Evolutionary conservation across 1,284 basidiomycete genomes (phyloP).

Genomic region (Fomitopsis palustris): DNA sequence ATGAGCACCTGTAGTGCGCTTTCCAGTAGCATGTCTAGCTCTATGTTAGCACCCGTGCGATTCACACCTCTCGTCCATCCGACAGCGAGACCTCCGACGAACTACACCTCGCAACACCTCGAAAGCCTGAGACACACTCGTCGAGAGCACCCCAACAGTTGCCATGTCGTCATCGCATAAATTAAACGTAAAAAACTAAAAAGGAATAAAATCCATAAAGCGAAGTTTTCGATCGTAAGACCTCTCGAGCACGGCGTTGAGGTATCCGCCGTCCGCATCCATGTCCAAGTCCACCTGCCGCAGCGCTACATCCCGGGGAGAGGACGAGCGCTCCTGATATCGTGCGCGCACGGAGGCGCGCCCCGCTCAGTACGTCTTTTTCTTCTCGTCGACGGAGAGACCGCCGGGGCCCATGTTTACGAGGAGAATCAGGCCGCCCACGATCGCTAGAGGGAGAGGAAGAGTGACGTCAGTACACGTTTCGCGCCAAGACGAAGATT

Average conservation of each 20-base stretch:
- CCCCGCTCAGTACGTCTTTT: conserved; percentile 75
- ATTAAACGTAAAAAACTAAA: neutral
- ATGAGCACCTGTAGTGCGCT: too few relatives aligned
- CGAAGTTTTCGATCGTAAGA: neutral
- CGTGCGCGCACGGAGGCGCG: neutral
- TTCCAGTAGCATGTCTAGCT: too few relatives aligned
- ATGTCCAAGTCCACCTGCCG: neutral
- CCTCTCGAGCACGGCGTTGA: neutral
- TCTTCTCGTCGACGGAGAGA: conserved; percentile 98
- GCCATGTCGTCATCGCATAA: neutral
- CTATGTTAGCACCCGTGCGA: too few relatives aligned
- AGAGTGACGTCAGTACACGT: conserved; percentile 7
- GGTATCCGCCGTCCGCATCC: neutral
- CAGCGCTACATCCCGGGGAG: neutral
- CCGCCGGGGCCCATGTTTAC: conserved; percentile 99
- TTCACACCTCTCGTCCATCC: too few relatives aligned
- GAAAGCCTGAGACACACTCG: too few relatives aligned
- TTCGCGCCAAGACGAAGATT: neutral
- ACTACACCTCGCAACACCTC: too few relatives aligned
- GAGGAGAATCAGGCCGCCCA: conserved; percentile 94
- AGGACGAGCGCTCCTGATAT: neutral
- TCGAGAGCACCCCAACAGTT: neutral
- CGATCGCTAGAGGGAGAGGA: conserved; percentile 68
- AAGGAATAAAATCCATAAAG: neutral
- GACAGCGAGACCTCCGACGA: too few relatives aligned